Conservation (phyloP, 805 yeast species). For the Monosporozyma aquatica region DNA sequence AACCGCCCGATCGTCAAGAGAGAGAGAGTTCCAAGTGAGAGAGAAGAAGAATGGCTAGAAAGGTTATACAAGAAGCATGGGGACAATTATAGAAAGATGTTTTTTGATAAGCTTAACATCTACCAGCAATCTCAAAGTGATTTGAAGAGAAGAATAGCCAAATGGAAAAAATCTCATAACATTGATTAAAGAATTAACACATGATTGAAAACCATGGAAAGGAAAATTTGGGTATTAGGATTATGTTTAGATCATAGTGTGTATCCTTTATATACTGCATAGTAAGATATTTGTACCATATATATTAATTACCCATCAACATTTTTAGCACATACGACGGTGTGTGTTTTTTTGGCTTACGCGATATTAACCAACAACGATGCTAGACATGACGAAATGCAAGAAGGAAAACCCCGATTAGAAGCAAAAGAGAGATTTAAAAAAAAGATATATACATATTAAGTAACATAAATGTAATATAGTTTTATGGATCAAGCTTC, state of each 20-base stretch:
- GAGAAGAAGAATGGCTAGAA: slow-evolving; percentile 69
- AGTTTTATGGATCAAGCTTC: slow-evolving; percentile 37
- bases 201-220: no score
- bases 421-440: no score
- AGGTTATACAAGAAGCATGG: slow-evolving; percentile 68
- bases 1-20: slow-evolving; percentile 32
- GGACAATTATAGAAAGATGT: slow-evolving; percentile 82
- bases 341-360: no score
- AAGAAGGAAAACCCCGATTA: no score
- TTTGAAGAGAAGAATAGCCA: slow-evolving; percentile 56
- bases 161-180: slow-evolving; percentile 52
- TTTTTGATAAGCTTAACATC: slow-evolving; percentile 81
- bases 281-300: no score
- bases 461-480: not conserved
- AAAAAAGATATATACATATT: not conserved
- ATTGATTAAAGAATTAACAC: slow-evolving; percentile 19
- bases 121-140: slow-evolving; percentile 83
- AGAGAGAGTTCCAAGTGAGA: slow-evolving; percentile 51
- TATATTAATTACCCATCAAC: no score
- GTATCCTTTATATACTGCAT: no score
- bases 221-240: no score
- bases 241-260: no score
- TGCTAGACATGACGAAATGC: no score
- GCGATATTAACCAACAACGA: no score
- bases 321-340: no score